Evolutionary conservation across 2,329 filamentous ascomycete genomes (phyloP), one percentile per base, ranked within the genome.

Genomic region (Colletotrichum chrysophilum): DNA sequence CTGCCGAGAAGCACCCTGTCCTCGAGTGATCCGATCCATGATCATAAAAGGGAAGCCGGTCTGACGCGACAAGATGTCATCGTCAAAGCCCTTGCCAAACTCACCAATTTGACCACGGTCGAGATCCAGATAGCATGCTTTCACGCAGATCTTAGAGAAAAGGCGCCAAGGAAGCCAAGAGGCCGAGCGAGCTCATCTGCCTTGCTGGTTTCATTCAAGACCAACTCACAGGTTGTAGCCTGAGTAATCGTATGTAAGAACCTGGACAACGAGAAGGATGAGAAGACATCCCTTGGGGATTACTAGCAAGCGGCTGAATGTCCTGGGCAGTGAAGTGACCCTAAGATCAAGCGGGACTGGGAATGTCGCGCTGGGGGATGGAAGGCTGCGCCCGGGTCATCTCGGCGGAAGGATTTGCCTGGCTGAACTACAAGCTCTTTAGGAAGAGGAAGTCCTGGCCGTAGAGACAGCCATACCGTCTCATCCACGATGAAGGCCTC

Each of bases 241-340:
- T 18, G 8, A 5, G 7, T 4, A 18, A 38, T 38, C 30, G 30
- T 12, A 12, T 12, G 30, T 10, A 32, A 32, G 30, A 12, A 32
- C 30, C 14, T 16, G 36, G 14, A 4, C 14, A 18, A 38, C 36
- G 7, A 38, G 14, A 0, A 38, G 36, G 16, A 18, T 38, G 36
- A 18, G 36, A 38, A 0, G 34, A 0, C 34, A 38, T 2, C 34
- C 14, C 14, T 8, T 16, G 7, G 7, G 1, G 5, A 9, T 38
- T 18, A 38, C 36, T 10, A n/a, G 38, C 9, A 43, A 43, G 9
- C 38, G 18, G 9, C 18, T n/a, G 5, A 43, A 43, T 12, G 38
- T 43, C 18, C 18, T n/a, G 18, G 38, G 8, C 12, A n/a, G 16
- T 43, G 38, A 43, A n/a, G 38, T 10, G 18, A n/a, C 0, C 9